Evolutionary conservation across 2,329 filamentous ascomycete species (phyloP), one percentile per base, ranked within the genome.

Genomic region (Fusarium longipes): DNA sequence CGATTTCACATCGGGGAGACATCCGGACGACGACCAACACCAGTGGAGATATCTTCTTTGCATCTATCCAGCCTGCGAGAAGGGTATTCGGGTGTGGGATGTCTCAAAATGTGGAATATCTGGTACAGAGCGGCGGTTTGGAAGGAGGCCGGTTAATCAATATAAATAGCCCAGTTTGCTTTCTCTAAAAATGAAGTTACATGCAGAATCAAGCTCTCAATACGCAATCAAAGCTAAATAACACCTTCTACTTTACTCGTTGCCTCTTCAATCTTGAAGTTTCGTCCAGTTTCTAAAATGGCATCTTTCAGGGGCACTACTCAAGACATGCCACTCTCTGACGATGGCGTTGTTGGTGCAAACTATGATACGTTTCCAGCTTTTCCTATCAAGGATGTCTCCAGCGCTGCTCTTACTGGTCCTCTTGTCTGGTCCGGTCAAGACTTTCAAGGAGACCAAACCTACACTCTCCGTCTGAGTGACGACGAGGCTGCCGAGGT

Each of bases 341-440:
- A 55, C 24, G 39, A 62, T 53, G 40, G 18, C 44, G 36, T 47
- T 20, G n/a, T 39, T 30, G 67, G 48, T 35, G 30, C 47, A 47
- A 68, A 61, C 53, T 63, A 52, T 68, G 67, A 68, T 42, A 36
- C 45, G 17, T 24, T 44, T 29, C 27, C 36, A 42, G 57, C 33
- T 22, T 27, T 45, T 17, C 42, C 49, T 39, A 22, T 42, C 27
- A 70, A 70, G 42, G 30, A 27, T 18, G 53, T 48, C n/a, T 36
- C 52, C 25, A 38, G 45, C 8, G 50, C 56, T 18, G 47, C 57
- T 17, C 45, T 74, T 29, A 33, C 60, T 11, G 73, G 72, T 22
- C 70, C 66, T 35, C 52, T 72, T 18, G 52, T 73, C 50, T 75
- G 73, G 72, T 73, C 68, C 43, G 72, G 71, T 36, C 44, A 47